A percentile compares a stretch with the other conserved stretches of the same genome.
phyloP scores from a whole-genome alignment of 352 stramenopile genomes.

The Phytopythium ostracodes region DNA sequence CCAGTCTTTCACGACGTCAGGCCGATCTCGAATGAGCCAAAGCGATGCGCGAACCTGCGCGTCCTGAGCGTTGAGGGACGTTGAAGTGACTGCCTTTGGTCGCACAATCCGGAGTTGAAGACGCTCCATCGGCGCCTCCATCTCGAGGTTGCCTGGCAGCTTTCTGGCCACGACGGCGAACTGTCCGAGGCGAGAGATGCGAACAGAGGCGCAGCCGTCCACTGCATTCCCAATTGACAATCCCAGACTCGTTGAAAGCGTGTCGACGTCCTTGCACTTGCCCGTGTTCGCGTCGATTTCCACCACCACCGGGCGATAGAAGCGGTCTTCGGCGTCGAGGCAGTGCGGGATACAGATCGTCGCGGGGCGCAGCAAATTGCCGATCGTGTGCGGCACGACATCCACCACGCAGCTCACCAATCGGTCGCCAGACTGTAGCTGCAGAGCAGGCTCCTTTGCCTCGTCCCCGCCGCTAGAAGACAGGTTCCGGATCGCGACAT shows the following conservation, averaged over 20 bases:
- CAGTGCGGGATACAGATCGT: conserved; percentile 29
- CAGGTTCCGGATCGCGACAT: conserved; percentile 33
- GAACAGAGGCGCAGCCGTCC: not conserved
- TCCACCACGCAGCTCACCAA: conserved; percentile 47
- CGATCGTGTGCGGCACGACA: conserved; percentile 30
- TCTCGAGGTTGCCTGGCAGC: conserved; percentile 6
- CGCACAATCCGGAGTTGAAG: conserved; percentile 10
- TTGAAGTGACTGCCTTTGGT: conserved; percentile 6
- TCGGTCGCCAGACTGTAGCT: conserved; percentile 17
- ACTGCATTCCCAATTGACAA: not conserved
- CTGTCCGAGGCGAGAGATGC: conserved; percentile 3
- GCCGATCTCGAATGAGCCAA: conserved; percentile 14
- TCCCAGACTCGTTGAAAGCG: not conserved
- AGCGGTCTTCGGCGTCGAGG: conserved; percentile 9
- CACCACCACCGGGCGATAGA: conserved; percentile 17
- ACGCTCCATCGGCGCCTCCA: conserved; percentile 12
- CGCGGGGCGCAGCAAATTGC: conserved; percentile 18
- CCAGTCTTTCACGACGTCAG: conserved; percentile 5
- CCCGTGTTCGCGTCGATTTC: conserved; percentile 22
- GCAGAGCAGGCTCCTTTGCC: not conserved
- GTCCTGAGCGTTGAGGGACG: not conserved
- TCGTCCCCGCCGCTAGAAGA: not conserved
- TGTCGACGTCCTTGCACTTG: not conserved
- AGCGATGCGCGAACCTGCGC: conserved; percentile 5
- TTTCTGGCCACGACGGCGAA: conserved; percentile 11